Percentiles rank a stretch among this genome's conserved stretches.
phyloP scores from a whole-genome alignment of 106 monocot species.

The Ottelia alismoides region DNA sequence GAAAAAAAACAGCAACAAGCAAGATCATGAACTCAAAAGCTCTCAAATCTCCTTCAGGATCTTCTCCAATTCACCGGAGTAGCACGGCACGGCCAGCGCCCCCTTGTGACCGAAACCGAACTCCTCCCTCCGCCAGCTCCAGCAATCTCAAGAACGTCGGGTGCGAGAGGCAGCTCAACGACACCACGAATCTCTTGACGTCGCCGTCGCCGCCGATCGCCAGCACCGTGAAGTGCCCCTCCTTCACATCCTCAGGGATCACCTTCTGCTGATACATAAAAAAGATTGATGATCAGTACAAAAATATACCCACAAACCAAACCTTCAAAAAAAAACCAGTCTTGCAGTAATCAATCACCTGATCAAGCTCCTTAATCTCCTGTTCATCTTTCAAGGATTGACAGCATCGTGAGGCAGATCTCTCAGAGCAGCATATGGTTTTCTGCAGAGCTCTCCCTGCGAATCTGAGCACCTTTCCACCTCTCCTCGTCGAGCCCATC shows the following conservation, averaged over 20 bases:
- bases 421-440: too few species aligned
- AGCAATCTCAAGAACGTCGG: slow-evolving; percentile 27
- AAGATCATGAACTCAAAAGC: too few species aligned
- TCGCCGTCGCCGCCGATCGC: slow-evolving; percentile 10
- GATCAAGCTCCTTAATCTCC: too few species aligned
- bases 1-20: too few species aligned
- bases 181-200: slow-evolving; percentile 22
- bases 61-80: slow-evolving; percentile 18
- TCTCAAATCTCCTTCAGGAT: slow-evolving; percentile 21
- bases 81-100: slow-evolving; percentile 23
- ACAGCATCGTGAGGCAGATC: too few species aligned
- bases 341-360: too few species aligned
- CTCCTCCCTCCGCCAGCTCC: slow-evolving; percentile 31
- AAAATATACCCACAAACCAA: too few species aligned
- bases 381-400: too few species aligned
- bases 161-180: slow-evolving; percentile 28
- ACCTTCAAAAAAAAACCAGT: too few species aligned
- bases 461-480: slow-evolving; percentile 7
- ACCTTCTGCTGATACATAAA: too few species aligned
- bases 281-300: too few species aligned
- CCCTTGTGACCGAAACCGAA: slow-evolving; percentile 37
- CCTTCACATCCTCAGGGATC: slow-evolving; percentile 16
- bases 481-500: too few species aligned
- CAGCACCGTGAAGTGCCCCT: slow-evolving; percentile 28
- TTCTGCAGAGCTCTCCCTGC: slow-evolving; percentile 11